Percentiles rank a stretch among this genome's conserved stretches.
phyloP scores from a whole-genome alignment of 768 basidiomycete species.

The Clavulina sp. region DNA sequence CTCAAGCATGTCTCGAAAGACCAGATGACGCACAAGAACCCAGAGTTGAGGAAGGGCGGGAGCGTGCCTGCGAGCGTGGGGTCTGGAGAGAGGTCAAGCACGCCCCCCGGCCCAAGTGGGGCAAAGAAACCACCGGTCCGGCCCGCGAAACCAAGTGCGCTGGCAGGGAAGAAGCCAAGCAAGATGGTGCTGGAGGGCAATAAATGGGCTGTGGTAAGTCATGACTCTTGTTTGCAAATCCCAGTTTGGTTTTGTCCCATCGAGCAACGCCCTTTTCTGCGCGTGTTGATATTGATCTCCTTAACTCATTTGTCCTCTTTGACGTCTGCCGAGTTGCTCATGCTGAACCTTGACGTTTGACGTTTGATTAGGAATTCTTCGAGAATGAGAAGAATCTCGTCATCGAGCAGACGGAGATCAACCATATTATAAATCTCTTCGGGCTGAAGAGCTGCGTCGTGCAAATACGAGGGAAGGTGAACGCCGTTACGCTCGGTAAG shows the following conservation, averaged over 20 bases:
- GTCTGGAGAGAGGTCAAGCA: no score
- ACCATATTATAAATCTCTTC: constrained; percentile 75
- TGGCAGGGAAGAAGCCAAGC: constrained; percentile 79
- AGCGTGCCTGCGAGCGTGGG: constrained; percentile 29
- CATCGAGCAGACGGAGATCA: constrained; percentile 59
- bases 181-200: constrained; percentile 81
- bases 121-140: constrained; percentile 53
- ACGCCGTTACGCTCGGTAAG: constrained; percentile 78
- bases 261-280: neutral
- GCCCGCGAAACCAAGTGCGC: constrained; percentile 68
- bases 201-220: constrained; percentile 78
- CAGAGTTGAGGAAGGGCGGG: constrained; percentile 44
- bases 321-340: no score
- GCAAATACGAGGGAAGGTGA: constrained; percentile 81
- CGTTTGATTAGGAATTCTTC: constrained; percentile 91
- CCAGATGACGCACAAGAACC: constrained; percentile 99
- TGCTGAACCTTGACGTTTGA: no score
- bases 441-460: constrained; percentile 77
- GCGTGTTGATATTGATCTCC: neutral
- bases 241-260: neutral
- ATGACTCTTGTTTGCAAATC: constrained; percentile 7
- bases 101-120: neutral
- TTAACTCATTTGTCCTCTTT: no score
- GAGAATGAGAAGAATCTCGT: constrained; percentile 60
- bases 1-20: constrained; percentile 88